These are phyloP conservation scores for Neofusicoccum kwambonambiense DNA, from an alignment of 2,329 filamentous ascomycete genomes.

Conservation along the genomic window DNA sequence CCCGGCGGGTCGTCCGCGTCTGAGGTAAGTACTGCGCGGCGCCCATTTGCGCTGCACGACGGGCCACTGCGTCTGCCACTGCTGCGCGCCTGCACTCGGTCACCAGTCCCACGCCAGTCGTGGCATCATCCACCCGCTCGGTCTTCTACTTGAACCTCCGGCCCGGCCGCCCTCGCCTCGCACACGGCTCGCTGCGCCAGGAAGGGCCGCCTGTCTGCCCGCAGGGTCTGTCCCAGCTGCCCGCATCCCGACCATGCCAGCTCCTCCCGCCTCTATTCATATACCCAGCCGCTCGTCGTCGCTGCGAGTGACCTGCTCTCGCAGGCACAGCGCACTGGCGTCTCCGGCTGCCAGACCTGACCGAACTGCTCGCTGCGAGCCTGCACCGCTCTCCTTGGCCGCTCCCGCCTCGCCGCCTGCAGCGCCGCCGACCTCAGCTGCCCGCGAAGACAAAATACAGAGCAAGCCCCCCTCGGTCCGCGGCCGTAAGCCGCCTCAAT, in stretches of 20 bases:
- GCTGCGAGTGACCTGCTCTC: background rate
- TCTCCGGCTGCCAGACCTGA: background rate
- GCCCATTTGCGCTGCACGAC: constrained; percentile 1
- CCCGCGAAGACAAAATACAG: background rate
- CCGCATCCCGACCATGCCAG: constrained; percentile 4
- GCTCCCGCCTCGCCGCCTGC: too few relatives aligned
- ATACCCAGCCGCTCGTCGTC: constrained; percentile 16
- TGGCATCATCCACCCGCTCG: constrained; percentile 1
- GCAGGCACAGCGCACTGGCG: background rate
- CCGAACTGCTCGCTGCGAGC: background rate
- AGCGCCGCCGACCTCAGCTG: background rate
- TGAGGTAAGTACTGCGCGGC: background rate
- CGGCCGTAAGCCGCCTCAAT: constrained; percentile 4
- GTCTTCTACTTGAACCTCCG: background rate
- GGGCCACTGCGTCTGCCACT: constrained; percentile 1
- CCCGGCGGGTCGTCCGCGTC: too few relatives aligned
- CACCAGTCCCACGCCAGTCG: background rate
- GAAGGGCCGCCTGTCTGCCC: background rate
- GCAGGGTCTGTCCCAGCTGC: background rate
- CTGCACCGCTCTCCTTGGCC: background rate
- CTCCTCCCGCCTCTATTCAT: constrained; percentile 15
- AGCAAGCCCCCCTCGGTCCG: background rate
- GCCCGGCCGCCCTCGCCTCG: background rate
- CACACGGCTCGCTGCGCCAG: background rate
- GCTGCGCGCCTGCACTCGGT: background rate